These are phyloP conservation scores for Kodamaea suecica DNA, from an alignment of 1,139 yeast species.

Conservation along the genomic window DNA sequence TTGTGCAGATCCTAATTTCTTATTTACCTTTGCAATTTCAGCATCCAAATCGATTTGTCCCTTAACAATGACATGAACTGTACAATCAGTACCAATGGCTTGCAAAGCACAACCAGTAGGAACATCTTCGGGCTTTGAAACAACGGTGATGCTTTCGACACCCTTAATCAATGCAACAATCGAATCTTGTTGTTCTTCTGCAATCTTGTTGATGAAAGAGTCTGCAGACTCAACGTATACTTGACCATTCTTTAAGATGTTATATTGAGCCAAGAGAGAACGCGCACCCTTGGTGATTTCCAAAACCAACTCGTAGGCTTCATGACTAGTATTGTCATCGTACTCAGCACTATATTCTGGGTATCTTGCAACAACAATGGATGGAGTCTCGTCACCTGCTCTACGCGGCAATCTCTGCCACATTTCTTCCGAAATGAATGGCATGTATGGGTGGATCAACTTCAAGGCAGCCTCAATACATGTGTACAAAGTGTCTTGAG, in stretches of 20 bases:
- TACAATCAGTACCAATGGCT: conserved; percentile 74
- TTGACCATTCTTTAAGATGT: conserved; percentile 82
- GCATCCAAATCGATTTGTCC: conserved; percentile 92
- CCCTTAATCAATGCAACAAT: conserved; percentile 91
- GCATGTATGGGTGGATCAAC: conserved; percentile 98
- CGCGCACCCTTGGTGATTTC: conserved; percentile 90
- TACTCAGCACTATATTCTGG: conserved; percentile 65
- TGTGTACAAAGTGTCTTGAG: conserved; percentile 90
- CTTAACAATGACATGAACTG: conserved; percentile 87
- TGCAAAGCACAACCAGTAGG: conserved; percentile 91
- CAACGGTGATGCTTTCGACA: conserved; percentile 67
- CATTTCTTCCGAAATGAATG: conserved; percentile 93
- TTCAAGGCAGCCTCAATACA: conserved; percentile 89
- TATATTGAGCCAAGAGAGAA: conserved; percentile 86
- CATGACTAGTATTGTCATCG: conserved; percentile 60
- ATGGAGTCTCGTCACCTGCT: conserved; percentile 59
- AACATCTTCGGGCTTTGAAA: conserved; percentile 48
- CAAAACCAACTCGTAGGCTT: conserved; percentile 77
- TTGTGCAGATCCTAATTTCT: conserved; percentile 64
- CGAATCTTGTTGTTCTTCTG: conserved; percentile 70
- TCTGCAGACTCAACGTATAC: conserved; percentile 71
- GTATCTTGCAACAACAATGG: conserved; percentile 79
- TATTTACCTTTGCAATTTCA: conserved; percentile 78
- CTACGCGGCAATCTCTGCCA: conserved; percentile 98
- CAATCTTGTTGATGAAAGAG: conserved; percentile 48